Conservation (phyloP, 257 asterid genomes). For the Fraxinus americana region DNA sequence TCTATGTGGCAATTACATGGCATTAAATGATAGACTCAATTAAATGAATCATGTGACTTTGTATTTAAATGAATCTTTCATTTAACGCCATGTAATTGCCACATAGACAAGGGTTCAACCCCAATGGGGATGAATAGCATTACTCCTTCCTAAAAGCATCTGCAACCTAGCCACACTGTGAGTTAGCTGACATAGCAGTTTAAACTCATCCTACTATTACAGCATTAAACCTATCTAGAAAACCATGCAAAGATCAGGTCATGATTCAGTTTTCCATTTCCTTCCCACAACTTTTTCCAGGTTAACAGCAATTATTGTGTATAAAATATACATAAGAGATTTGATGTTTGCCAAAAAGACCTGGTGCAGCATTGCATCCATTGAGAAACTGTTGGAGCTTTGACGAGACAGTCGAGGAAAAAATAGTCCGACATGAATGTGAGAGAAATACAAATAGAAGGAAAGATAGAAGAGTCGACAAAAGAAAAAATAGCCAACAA, state of each 20-base stretch:
- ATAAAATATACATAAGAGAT: background rate
- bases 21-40: too few relatives aligned
- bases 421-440: background rate
- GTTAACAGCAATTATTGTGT: background rate
- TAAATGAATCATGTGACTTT: too few relatives aligned
- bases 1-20: too few relatives aligned
- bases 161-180: background rate
- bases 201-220: conserved; percentile 1
- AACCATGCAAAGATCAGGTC: conserved; percentile 3
- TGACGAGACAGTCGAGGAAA: background rate
- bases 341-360: background rate
- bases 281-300: background rate
- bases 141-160: conserved; percentile 4
- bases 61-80: too few relatives aligned
- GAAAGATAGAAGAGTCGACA: background rate
- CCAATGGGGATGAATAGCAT: too few relatives aligned
- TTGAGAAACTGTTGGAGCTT: background rate
- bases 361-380: background rate
- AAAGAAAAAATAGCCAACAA: background rate
- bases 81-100: too few relatives aligned
- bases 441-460: conserved; percentile 3
- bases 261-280: conserved; percentile 18
- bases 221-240: background rate
- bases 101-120: too few relatives aligned
- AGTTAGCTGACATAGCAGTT: conserved; percentile 7